These are phyloP conservation scores for Trametes villosa DNA, from an alignment of 768 basidiomycete genomes.

Conservation along the genomic window DNA sequence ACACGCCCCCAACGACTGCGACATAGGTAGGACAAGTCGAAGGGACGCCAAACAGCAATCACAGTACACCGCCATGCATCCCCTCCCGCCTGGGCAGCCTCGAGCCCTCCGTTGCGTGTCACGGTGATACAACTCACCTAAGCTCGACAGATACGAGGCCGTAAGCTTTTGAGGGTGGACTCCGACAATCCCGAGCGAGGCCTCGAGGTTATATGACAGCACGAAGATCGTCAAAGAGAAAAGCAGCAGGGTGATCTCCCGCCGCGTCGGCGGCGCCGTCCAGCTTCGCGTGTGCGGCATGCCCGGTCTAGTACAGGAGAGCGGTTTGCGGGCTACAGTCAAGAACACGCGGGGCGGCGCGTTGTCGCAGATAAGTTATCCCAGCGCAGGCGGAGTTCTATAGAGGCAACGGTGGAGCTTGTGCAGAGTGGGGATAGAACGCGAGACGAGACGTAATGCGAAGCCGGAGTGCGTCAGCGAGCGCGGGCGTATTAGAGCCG, in stretches of 20 bases:
- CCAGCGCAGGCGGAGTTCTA: not conserved
- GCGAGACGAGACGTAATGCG: slow-evolving; percentile 2
- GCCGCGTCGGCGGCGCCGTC: slow-evolving; percentile 67
- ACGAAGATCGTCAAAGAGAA: slow-evolving; percentile 68
- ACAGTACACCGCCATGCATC: too few relatives aligned
- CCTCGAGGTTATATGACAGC: slow-evolving; percentile 75
- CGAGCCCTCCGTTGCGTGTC: not conserved
- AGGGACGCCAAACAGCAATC: too few relatives aligned
- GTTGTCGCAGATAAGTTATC: not conserved
- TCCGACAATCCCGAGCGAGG: slow-evolving; percentile 55
- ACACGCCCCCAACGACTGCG: too few relatives aligned
- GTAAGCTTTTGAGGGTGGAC: slow-evolving; percentile 32
- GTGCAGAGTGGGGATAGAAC: slow-evolving; percentile 12
- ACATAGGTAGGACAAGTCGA: too few relatives aligned
- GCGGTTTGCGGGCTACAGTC: not conserved
- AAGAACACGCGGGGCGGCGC: not conserved
- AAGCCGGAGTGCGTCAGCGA: not conserved
- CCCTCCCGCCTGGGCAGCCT: too few relatives aligned
- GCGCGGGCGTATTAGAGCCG: slow-evolving; percentile 3
- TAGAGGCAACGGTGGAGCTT: slow-evolving; percentile 13
- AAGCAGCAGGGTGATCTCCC: slow-evolving; percentile 73
- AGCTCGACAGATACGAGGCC: slow-evolving; percentile 28
- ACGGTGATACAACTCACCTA: slow-evolving; percentile 18
- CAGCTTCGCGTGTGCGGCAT: slow-evolving; percentile 53
- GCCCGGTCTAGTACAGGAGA: not conserved